Evolutionary conservation across 2,329 filamentous ascomycete species (phyloP).

Genomic region (Lithohypha guttulata): DNA sequence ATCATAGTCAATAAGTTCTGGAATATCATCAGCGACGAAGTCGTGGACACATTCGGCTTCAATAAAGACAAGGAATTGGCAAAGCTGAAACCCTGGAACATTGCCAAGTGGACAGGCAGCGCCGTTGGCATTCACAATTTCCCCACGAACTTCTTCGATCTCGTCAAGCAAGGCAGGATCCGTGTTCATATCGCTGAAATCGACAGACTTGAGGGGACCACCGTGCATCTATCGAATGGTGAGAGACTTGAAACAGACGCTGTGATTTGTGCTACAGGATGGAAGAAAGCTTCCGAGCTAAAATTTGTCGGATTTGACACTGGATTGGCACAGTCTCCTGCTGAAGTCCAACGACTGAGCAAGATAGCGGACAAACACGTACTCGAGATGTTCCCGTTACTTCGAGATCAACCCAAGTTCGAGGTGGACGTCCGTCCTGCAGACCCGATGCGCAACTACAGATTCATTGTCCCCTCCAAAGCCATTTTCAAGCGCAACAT

Average conservation of each 20-base stretch:
- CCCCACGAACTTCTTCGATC: slow-evolving; percentile 44
- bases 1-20: slow-evolving; percentile 43
- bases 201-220: slow-evolving; percentile 32
- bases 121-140: slow-evolving; percentile 53
- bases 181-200: slow-evolving; percentile 47
- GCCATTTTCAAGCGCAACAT: slow-evolving; percentile 28
- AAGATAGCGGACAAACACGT: slow-evolving; percentile 41
- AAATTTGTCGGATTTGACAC: slow-evolving; percentile 37
- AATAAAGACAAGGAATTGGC: slow-evolving; percentile 34
- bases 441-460: slow-evolving; percentile 35
- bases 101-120: slow-evolving; percentile 44
- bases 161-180: slow-evolving; percentile 45
- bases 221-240: slow-evolving; percentile 40
- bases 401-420: slow-evolving; percentile 33
- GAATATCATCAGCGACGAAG: slow-evolving; percentile 39
- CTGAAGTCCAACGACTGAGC: slow-evolving; percentile 27
- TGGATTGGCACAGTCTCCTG: slow-evolving; percentile 38
- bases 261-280: slow-evolving; percentile 48
- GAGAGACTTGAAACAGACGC: slow-evolving; percentile 37
- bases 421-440: slow-evolving; percentile 11
- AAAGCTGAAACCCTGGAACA: slow-evolving; percentile 36
- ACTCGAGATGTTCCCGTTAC: slow-evolving; percentile 39
- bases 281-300: slow-evolving; percentile 41
- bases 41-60: slow-evolving; percentile 38
- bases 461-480: slow-evolving; percentile 35